A percentile compares a stretch with the other conserved stretches of the same genome.
Evolutionary conservation across 2,329 filamentous ascomycete genomes (phyloP).

Genomic region (Leptographium radiaticola): DNA sequence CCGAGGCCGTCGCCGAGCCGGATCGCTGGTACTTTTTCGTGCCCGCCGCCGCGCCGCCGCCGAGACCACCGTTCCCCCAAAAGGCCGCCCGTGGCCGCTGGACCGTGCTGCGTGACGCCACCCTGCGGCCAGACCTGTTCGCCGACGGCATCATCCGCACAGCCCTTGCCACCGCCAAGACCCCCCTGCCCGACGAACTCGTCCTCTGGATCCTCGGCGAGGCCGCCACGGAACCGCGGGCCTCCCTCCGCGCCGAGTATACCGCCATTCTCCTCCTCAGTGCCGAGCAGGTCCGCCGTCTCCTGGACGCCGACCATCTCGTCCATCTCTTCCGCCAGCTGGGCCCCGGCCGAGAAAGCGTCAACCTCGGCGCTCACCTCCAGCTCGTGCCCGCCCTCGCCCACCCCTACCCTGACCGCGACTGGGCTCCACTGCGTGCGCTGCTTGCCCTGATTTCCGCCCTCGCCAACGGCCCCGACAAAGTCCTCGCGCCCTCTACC

Average conservation of each 20-base stretch:
- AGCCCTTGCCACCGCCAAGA: constrained; percentile 19
- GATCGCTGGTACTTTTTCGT: constrained; percentile 38
- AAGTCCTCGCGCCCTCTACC: constrained; percentile 19
- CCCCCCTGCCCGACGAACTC: constrained; percentile 46
- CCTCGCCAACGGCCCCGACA: constrained; percentile 17
- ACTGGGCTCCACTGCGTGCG: constrained; percentile 32
- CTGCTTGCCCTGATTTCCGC: constrained; percentile 29
- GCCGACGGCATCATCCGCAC: constrained; percentile 48
- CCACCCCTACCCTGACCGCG: constrained; percentile 16
- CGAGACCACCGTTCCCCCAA: constrained; percentile 23
- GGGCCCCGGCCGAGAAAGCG: constrained; percentile 39
- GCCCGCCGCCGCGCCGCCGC: constrained; percentile 9
- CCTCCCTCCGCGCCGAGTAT: constrained; percentile 43
- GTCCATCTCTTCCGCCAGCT: constrained; percentile 43
- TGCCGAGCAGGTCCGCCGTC: constrained; percentile 18
- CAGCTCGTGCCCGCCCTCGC: constrained; percentile 11
- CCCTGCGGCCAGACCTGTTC: constrained; percentile 43
- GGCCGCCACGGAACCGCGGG: constrained; percentile 39
- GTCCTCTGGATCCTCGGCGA: constrained; percentile 54
- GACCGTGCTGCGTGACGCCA: constrained; percentile 34
- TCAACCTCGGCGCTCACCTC: constrained; percentile 12
- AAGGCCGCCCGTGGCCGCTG: constrained; percentile 25
- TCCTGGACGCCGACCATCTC: constrained; percentile 32
- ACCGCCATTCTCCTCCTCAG: constrained; percentile 36
- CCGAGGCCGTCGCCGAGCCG: constrained; percentile 24